Base-by-base conservation (phyloP, 2,329 filamentous ascomycete species). In the Talaromyces sp. region DNA sequence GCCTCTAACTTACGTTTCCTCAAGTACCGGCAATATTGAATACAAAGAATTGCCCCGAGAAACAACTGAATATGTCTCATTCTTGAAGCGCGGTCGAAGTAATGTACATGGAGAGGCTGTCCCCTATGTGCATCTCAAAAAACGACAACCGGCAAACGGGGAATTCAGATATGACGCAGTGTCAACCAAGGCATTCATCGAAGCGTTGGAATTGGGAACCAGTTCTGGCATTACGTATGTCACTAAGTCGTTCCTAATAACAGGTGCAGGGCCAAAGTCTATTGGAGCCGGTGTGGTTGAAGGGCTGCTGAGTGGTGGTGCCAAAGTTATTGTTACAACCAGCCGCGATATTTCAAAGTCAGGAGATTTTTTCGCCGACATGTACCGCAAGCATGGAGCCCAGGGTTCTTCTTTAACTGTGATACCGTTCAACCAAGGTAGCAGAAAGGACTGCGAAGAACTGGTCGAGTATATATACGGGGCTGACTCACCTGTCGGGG, bases 131-230 rank as follows among this genome's bases (percentile, higher is more conserved):
- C 81, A 96, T 99, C 72, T 97, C 93, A 35, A 95, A 99, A 79
- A 98, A 98, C 77, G 94, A 94, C 75, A 98, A 97, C 82, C 89
- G 81, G 87, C 93, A 68, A 90, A 96, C 74, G 57, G 57, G 19
- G 94, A 94, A 67, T 99, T 95, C 95, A 93, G 98, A 75, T 99
- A 98, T 84, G 97, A 92, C 87, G 98, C 98, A 86, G 97, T 95
- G 83, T 87, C 98, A 64, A 98, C 95, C 27, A 91, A 91, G 65
- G 80, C 93, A 70, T 98, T 98, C 77, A 87, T 99, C 35, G 92
- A 97, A 76, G 92, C 92, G 68, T 82, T 99, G 37, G 93, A 97
- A 81, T 87, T 93, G 68, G 93, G 93, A 69, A 94, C 95, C 69
- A 90, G 88, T 73, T 85, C 87, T 63, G 95, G 95, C 77, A n/a